Evolutionary conservation across 2,329 filamentous ascomycete genomes (phyloP).

Genomic region (Alternaria atra): DNA sequence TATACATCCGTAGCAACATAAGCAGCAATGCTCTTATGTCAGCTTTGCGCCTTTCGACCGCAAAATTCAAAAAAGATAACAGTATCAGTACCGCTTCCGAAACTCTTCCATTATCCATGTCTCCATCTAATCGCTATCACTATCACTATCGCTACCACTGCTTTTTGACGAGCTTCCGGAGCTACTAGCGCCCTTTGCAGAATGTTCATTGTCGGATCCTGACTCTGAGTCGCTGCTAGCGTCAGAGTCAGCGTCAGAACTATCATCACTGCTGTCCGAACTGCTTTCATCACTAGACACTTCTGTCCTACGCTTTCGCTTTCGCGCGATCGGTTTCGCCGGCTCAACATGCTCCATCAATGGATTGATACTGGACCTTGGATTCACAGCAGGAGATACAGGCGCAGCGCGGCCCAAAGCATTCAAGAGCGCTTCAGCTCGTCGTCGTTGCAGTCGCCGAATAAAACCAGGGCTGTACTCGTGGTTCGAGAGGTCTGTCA

Average conservation of each 20-base stretch:
- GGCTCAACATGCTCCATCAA: conserved; percentile 25
- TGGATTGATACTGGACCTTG: conserved; percentile 26
- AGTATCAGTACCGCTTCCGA: background rate
- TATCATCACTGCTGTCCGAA: conserved; percentile 44
- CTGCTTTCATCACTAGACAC: conserved; percentile 47
- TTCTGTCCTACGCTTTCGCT: conserved; percentile 41
- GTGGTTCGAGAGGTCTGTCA: conserved; percentile 36
- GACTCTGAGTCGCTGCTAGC: background rate
- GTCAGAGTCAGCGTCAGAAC: conserved; percentile 24
- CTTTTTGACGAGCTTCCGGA: conserved; percentile 16
- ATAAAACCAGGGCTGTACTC: conserved; percentile 42
- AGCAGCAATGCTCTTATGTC: background rate
- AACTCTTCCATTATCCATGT: background rate
- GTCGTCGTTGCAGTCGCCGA: conserved; percentile 44
- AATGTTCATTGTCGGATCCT: background rate
- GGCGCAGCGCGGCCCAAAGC: conserved; percentile 41
- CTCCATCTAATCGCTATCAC: conserved; percentile 9
- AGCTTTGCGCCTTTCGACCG: conserved; percentile 1
- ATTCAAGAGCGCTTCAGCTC: conserved; percentile 43
- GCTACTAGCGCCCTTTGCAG: conserved; percentile 17
- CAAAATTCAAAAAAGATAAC: background rate
- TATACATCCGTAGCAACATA: background rate
- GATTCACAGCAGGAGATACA: conserved; percentile 23
- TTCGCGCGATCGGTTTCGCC: conserved; percentile 26
- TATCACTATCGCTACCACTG: conserved; percentile 29